A percentile compares a stretch with the other conserved stretches of the same genome.
phyloP scores from a whole-genome alignment of 2,329 filamentous ascomycete genomes.

The Fusarium anguioides region DNA sequence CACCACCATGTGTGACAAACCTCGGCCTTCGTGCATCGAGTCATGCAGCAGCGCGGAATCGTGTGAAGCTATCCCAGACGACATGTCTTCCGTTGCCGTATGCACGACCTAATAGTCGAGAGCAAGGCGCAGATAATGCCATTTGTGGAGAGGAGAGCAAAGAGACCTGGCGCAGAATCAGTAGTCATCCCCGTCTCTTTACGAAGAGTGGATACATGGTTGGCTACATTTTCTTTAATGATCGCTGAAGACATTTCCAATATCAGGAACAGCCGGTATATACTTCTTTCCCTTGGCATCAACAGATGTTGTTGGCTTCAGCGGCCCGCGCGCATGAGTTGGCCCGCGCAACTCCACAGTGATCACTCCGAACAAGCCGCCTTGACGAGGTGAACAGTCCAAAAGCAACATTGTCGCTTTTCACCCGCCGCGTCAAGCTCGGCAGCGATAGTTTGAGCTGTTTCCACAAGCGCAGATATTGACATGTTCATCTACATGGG shows the following conservation, averaged over 20 bases:
- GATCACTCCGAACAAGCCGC: constrained; percentile 13
- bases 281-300: constrained; percentile 11
- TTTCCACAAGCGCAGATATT: constrained; percentile 27
- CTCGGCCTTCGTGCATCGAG: constrained; percentile 34
- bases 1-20: constrained; percentile 38
- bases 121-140: constrained; percentile 12
- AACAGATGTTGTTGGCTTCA: constrained; percentile 35
- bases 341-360: constrained; percentile 35
- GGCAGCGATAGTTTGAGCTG: not conserved
- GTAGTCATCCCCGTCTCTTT: constrained; percentile 16
- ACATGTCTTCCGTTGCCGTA: constrained; percentile 28
- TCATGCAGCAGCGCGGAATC: constrained; percentile 38
- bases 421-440: constrained; percentile 29
- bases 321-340: constrained; percentile 39
- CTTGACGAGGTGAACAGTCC: constrained; percentile 9
- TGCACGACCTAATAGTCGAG: constrained; percentile 16
- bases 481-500: constrained; percentile 12
- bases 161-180: constrained; percentile 15
- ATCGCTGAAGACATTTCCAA: constrained; percentile 28
- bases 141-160: constrained; percentile 26
- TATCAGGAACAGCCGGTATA: constrained; percentile 37
- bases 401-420: constrained; percentile 11
- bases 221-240: constrained; percentile 18
- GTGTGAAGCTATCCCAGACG: constrained; percentile 29
- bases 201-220: constrained; percentile 30